A percentile compares a stretch with the other conserved stretches of the same genome.
Conservation (phyloP, 495 filamentous ascomycete species). For the Penicillium fimorum region DNA sequence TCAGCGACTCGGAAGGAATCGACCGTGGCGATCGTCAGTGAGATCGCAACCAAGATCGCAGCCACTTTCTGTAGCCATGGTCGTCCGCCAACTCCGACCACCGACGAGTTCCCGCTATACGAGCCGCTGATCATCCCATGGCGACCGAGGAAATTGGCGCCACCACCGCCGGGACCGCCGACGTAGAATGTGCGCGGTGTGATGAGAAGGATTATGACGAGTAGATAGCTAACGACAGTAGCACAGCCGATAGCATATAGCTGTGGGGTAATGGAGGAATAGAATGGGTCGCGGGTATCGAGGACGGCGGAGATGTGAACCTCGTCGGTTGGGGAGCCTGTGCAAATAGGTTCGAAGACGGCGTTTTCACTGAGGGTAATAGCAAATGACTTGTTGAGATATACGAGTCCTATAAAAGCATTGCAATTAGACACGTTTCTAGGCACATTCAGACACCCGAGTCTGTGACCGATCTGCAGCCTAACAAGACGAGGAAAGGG, state of each 20-base stretch:
- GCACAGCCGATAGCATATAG: conserved; percentile 87
- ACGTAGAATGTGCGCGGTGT: conserved; percentile 86
- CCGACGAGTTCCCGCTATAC: conserved; percentile 60
- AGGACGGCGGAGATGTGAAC: conserved; percentile 43
- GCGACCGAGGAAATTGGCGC: conserved; percentile 73
- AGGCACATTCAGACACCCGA: background rate
- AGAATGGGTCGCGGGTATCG: conserved; percentile 80
- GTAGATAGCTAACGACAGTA: conserved; percentile 88
- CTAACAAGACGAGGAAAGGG: background rate
- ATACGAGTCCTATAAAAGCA: conserved; percentile 49
- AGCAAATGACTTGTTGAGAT: conserved; percentile 54
- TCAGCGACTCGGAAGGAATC: conserved; percentile 85
- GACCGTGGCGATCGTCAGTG: conserved; percentile 86
- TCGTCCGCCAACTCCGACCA: conserved; percentile 83
- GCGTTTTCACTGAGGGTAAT: conserved; percentile 62
- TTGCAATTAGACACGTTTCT: background rate
- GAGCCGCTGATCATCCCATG: conserved; percentile 81
- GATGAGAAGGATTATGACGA: conserved; percentile 92
- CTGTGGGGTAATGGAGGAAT: conserved; percentile 85
- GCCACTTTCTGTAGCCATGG: conserved; percentile 97
- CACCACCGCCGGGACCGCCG: conserved; percentile 62
- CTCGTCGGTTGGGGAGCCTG: conserved; percentile 33
- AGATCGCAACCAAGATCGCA: conserved; percentile 84
- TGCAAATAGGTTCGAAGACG: conserved; percentile 62
- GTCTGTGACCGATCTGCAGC: background rate